Base-by-base conservation (phyloP, 164 flowering plant genomes). In the Magnolia officinalis region DNA sequence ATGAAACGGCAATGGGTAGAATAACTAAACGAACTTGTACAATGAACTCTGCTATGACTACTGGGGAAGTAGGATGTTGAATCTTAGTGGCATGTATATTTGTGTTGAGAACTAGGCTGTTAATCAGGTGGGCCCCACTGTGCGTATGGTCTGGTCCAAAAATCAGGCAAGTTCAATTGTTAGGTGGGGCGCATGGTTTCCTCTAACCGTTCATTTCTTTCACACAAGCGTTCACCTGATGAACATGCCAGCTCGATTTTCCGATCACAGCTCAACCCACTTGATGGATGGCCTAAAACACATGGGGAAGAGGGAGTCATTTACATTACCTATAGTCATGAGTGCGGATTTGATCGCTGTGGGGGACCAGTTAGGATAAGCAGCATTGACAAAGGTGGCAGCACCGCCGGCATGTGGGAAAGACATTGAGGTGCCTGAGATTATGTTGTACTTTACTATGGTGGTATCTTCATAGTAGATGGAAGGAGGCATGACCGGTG, bases 371-470 rank as follows among this genome's bases (percentile, higher is more conserved):
- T 70, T 26, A 1, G 91, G 89, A 51, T 87, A 85, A 45, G 64
- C 67, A 26, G 88, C 76, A 73, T 82, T 88, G 51, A 86, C 79
- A 68, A 78, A 83, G 66, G 90, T 86, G 1, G 90, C 90, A 8
- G 81, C 82, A 21, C 85, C 87, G 64, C 78, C 76, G n/a, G 74
- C 86, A 52, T 87, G 88, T 2, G 90, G 88, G 78, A 87, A 83
- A 24, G 90, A 81, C 88, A 87, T 86, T 74, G 90, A 86, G 23
- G 90, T 87, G 55, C 90, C 87, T 0, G 87, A 83, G 67, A 80
- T 74, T 26, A 26, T 26, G 29, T 26, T 10, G 84, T 64, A 77
- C 83, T 72, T 72, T 23, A 84, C 82, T n/a, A 73, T 73, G 76
- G 85, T 77, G 2, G 61, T 77, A 72, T 85, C 87, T 1, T 20